Evolutionary conservation across 108 stramenopile genomes (phyloP), one percentile per base, ranked within the genome.

Genomic region (Seminavis robusta): DNA sequence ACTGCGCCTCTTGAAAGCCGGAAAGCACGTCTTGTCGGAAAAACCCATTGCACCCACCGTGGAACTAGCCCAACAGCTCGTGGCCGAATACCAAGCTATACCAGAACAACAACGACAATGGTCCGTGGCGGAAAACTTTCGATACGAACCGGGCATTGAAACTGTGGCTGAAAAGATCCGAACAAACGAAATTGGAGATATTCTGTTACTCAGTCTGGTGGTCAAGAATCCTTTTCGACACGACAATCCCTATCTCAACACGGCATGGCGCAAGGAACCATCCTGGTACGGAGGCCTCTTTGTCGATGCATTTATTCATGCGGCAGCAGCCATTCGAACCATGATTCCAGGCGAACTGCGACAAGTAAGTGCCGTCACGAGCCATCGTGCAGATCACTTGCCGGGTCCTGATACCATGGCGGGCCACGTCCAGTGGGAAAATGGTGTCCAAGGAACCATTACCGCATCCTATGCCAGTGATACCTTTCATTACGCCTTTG

Each of bases 251-350:
- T 59, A 31, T 31, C 20, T 29, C 10, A 17, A 47, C 11, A 44
- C 59, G 2, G 21, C 42, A 4, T 59, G 59, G 59, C 45, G 59
- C 1, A 50, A 32, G 4, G 10, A 59, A 15, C 47, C 59, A 20
- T n/a, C 15, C 34, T 59, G 59, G 59, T 50, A 47, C 26, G 59
- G 59, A 23, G 59, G 59, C 13, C 17, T 59, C n/a, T 44, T 59
- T 24, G 26, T 47, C 3, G 59, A 59, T 30, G 45, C 45, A 19
- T 59, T 59, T 38, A 47, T 59, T 9, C 59, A 59, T 25, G 23
- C 33, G 7, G 16, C 46, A 15, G 46, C 46, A 9, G 29, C 24
- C 33, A 9, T 59, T 10, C 59, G 46, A 10, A 36, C 11, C 13
- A 20, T 54, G 2, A 13, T 50, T 2, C 16, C 4, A 9, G 45